Percentiles rank a stretch among this genome's conserved stretches.
These are phyloP conservation scores for Symbiodinium natans DNA, from an alignment of 73 alveolate species.

Conservation along the genomic window DNA sequence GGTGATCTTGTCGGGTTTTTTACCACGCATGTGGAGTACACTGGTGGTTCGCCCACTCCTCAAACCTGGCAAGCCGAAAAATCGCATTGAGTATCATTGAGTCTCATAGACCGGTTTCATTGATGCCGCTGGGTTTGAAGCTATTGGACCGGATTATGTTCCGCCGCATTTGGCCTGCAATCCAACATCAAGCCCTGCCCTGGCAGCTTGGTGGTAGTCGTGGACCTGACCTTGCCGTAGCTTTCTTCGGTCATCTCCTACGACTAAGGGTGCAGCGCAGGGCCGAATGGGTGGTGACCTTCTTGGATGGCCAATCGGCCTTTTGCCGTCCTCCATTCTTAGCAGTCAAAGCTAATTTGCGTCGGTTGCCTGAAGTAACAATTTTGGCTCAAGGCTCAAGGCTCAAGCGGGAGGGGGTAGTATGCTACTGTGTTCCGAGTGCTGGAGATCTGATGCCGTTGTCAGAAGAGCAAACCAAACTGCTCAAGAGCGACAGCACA, in stretches of 20 bases:
- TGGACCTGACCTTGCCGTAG: neutral
- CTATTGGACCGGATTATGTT: neutral
- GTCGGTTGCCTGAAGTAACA: neutral
- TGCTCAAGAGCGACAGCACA: neutral
- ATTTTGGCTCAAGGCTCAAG: too few relatives aligned
- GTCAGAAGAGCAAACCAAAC: neutral
- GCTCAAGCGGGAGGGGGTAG: too few relatives aligned
- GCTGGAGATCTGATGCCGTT: slow-evolving; percentile 12
- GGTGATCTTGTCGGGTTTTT: neutral
- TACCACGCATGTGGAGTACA: neutral
- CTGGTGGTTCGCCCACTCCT: neutral
- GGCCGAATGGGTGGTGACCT: neutral
- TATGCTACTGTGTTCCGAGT: too few relatives aligned
- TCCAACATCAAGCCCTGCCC: neutral
- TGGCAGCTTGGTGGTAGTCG: neutral
- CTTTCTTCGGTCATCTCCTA: neutral
- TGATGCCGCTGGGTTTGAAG: neutral
- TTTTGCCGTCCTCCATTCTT: neutral
- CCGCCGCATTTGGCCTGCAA: neutral
- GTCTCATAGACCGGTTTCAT: neutral
- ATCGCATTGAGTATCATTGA: neutral
- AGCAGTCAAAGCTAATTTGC: neutral
- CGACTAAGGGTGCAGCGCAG: too few relatives aligned
- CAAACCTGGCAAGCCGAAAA: neutral
- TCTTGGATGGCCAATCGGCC: neutral